phyloP scores from a whole-genome alignment of 805 yeast species.

The Sugiyamaella smithiae region DNA sequence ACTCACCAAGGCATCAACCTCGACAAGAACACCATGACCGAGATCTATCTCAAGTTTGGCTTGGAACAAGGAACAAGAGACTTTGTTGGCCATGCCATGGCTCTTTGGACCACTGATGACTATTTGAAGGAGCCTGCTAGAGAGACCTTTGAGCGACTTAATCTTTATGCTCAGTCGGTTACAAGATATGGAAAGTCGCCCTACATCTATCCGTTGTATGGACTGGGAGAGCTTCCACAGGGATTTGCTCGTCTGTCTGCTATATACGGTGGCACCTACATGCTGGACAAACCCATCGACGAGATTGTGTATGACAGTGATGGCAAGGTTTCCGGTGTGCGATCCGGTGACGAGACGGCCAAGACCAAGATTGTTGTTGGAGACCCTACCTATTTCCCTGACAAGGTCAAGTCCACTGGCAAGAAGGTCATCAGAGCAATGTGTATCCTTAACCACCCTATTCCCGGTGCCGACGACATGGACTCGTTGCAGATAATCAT shows the following conservation, averaged over 20 bases:
- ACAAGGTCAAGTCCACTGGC: conserved; percentile 68
- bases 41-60: conserved; percentile 83
- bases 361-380: conserved; percentile 93
- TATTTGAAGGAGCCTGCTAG: conserved; percentile 87
- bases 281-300: conserved; percentile 95
- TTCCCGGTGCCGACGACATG: conserved; percentile 74
- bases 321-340: conserved; percentile 79
- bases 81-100: conserved; percentile 98
- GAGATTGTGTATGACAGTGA: conserved; percentile 73
- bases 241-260: conserved; percentile 97
- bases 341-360: conserved; percentile 87
- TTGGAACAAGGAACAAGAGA: conserved; percentile 91
- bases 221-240: conserved; percentile 97
- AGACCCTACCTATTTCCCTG: conserved; percentile 97
- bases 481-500: conserved; percentile 93
- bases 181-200: conserved; percentile 97
- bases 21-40: conserved; percentile 87
- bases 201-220: conserved; percentile 91
- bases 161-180: conserved; percentile 83
- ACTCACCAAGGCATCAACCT: conserved; percentile 84
- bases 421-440: conserved; percentile 76
- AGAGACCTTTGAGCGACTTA: conserved; percentile 82
- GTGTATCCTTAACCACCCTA: conserved; percentile 86
- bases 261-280: conserved; percentile 96
- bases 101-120: conserved; percentile 89